Evolutionary conservation across 495 filamentous ascomycete species (phyloP), one percentile per base, ranked within the genome.

Genomic region (Hypoxylon fragiforme): DNA sequence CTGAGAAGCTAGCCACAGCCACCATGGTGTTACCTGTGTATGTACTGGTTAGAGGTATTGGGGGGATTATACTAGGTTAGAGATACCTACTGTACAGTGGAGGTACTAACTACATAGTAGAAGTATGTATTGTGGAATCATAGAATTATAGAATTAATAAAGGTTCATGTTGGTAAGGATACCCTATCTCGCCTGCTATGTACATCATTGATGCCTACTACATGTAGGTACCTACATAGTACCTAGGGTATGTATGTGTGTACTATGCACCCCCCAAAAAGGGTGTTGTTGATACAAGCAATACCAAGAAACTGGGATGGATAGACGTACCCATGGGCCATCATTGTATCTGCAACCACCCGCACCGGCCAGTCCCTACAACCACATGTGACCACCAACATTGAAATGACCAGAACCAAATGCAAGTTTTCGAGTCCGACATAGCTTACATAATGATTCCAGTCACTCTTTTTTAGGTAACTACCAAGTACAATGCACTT

Each of bases 341-440:
- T n/a, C n/a, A n/a, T n/a, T n/a, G 28, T 46, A 37, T 40, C 54
- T 57, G 54, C 54, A 46, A 50, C 46, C 24, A 50, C 40, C 45
- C 45, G 54, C 24, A 50, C 40, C 45, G 40, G 54, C 28, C 46
- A 31, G 45, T 16, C 34, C 40, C n/a, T n/a, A n/a, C n/a, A n/a
- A 28, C 9, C 24, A 28, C 9, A 28, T 28, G 24, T 28, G 4
- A 9, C 4, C 9, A 28, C 4, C 4, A 28, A 28, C 24, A 4
- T 28, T 28, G 24, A 9, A 28, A 28, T 28, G 24, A n/a, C n/a
- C n/a, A n/a, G n/a, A n/a, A n/a, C n/a, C n/a, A n/a, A n/a, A n/a
- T n/a, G n/a, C n/a, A n/a, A n/a, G n/a, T n/a, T 28, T 28, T 28
- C 24, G 24, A 28, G 24, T 28, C n/a, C n/a, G n/a, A n/a, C n/a